Evolutionary conservation across 2,329 filamentous ascomycete species (phyloP).

Genomic region (Corynespora cassiicola): DNA sequence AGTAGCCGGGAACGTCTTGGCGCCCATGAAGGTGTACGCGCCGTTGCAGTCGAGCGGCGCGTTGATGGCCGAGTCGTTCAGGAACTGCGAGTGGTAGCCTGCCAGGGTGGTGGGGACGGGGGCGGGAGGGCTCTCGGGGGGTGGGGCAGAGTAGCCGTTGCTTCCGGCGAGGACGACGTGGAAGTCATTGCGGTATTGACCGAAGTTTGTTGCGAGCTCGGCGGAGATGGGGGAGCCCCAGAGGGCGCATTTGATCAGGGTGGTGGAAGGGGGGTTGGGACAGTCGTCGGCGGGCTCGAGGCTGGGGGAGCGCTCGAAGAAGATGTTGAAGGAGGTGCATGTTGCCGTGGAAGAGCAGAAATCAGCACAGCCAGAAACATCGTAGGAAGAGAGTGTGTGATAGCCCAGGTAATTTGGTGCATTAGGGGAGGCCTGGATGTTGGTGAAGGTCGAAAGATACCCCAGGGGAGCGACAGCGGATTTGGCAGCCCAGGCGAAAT

Average conservation of each 20-base stretch:
- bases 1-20: no score
- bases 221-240: constrained; percentile 29
- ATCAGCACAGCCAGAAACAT: constrained; percentile 14
- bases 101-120: neutral
- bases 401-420: constrained; percentile 20
- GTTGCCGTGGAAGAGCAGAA: constrained; percentile 12
- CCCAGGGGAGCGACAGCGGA: constrained; percentile 18
- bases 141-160: constrained; percentile 33
- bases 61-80: constrained; percentile 32
- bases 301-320: constrained; percentile 22
- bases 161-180: constrained; percentile 18
- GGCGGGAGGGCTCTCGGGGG: constrained; percentile 4
- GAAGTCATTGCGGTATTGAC: constrained; percentile 27
- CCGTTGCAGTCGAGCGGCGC: constrained; percentile 36
- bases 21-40: constrained; percentile 31
- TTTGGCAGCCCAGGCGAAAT: constrained; percentile 14
- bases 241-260: constrained; percentile 37
- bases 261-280: constrained; percentile 20
- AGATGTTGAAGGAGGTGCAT: constrained; percentile 28
- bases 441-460: constrained; percentile 22
- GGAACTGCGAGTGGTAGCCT: no score
- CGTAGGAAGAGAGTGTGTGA: constrained; percentile 12
- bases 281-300: constrained; percentile 16
- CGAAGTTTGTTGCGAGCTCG: constrained; percentile 28
- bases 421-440: constrained; percentile 15